These are phyloP conservation scores for Glaciozyma antarctica DNA, from an alignment of 768 basidiomycete species.

Conservation along the genomic window DNA sequence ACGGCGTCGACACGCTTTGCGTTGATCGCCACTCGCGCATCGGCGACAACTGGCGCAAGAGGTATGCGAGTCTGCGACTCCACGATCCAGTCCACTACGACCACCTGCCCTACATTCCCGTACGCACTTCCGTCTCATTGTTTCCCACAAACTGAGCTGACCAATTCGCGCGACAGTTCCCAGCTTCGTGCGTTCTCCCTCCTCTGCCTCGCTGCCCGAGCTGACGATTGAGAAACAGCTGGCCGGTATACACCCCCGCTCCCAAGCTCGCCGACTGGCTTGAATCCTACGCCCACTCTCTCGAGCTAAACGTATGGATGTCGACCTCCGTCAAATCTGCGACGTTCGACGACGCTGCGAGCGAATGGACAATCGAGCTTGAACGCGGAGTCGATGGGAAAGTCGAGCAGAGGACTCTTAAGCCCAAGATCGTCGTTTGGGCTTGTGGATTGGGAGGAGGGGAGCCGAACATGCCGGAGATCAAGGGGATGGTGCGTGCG, in stretches of 20 bases:
- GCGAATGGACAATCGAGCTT: background rate
- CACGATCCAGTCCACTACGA: constrained; percentile 41
- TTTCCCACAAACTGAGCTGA: background rate
- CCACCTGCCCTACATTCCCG: background rate
- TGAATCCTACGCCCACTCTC: constrained; percentile 16
- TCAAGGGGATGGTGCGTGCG: background rate
- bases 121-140: too few species aligned
- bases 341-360: background rate
- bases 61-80: constrained; percentile 57
- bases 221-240: constrained; percentile 1
- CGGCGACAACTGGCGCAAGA: constrained; percentile 38
- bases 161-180: constrained; percentile 12
- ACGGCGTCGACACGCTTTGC: constrained; percentile 50
- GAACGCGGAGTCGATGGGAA: background rate
- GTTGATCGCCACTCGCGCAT: constrained; percentile 44
- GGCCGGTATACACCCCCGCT: constrained; percentile 35
- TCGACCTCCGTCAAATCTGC: background rate
- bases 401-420: background rate
- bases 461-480: background rate
- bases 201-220: too few species aligned
- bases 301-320: constrained; percentile 16
- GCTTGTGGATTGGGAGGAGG: background rate
- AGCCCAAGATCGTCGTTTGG: background rate
- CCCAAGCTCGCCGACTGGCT: constrained; percentile 29
- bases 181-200: constrained; percentile 4